Percentiles rank a stretch among this genome's conserved stretches.
Evolutionary conservation across 208 protist genomes (phyloP).

Genomic region (Acanthamoeba triangularis): DNA sequence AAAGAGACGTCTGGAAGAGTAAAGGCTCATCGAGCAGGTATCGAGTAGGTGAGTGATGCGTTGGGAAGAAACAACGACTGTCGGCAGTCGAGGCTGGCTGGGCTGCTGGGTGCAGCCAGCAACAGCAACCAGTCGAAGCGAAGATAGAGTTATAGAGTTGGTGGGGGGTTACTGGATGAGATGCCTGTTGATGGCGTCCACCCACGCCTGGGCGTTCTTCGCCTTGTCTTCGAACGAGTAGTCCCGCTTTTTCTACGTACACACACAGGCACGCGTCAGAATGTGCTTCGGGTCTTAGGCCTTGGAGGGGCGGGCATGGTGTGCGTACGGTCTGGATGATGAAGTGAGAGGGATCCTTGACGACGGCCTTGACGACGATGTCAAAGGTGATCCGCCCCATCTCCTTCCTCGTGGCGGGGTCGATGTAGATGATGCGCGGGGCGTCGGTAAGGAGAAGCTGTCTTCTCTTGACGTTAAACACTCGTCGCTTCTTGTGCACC

Average conservation of each 20-base stretch:
- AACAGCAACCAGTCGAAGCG: too few relatives aligned
- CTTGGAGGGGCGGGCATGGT: background rate
- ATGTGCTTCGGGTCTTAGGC: too few relatives aligned
- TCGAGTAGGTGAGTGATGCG: too few relatives aligned
- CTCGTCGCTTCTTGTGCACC: slow-evolving; percentile 80
- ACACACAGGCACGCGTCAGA: background rate
- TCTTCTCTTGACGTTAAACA: slow-evolving; percentile 81
- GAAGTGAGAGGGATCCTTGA: slow-evolving; percentile 19
- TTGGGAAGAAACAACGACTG: too few relatives aligned
- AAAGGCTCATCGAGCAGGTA: background rate
- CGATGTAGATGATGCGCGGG: slow-evolving; percentile 86
- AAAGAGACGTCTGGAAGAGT: too few relatives aligned
- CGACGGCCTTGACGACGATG: background rate
- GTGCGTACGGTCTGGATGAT: slow-evolving; percentile 5
- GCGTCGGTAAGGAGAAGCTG: slow-evolving; percentile 83
- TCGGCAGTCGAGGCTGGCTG: too few relatives aligned
- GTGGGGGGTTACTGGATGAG: background rate
- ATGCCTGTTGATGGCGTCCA: background rate
- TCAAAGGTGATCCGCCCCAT: slow-evolving; percentile 80
- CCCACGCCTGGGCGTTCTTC: slow-evolving; percentile 23
- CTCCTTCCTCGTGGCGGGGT: slow-evolving; percentile 78
- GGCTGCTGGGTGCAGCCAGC: too few relatives aligned
- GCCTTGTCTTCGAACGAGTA: slow-evolving; percentile 60
- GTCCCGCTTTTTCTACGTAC: slow-evolving; percentile 11
- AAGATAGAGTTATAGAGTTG: too few relatives aligned